Evolutionary conservation across 768 basidiomycete species (phyloP).

Genomic region (Trametes maxima): DNA sequence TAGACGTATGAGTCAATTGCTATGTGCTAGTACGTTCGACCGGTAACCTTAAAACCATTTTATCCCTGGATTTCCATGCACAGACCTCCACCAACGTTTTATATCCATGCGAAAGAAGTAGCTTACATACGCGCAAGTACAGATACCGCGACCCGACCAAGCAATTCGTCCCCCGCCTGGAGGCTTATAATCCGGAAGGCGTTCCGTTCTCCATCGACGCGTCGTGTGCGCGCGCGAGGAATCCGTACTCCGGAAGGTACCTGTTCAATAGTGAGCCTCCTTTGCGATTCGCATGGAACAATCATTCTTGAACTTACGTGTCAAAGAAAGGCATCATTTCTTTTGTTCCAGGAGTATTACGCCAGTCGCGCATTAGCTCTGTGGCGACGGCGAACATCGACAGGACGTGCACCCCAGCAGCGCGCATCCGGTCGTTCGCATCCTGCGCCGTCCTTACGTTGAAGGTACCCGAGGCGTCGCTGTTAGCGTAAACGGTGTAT

Average conservation of each 20-base stretch:
- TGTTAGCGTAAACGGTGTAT: conserved; percentile 50
- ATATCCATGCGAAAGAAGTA: neutral
- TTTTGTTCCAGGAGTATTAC: conserved; percentile 45
- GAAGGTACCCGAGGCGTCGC: conserved; percentile 49
- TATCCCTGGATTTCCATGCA: neutral
- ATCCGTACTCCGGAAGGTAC: conserved; percentile 37
- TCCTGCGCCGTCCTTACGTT: conserved; percentile 43
- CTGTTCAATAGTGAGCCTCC: conserved; percentile 16
- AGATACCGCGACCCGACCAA: no score
- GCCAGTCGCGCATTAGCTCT: conserved; percentile 57
- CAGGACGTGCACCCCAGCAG: conserved; percentile 47
- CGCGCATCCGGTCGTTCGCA: conserved; percentile 52
- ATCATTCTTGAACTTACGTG: conserved; percentile 35
- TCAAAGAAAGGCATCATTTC: conserved; percentile 49
- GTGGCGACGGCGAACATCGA: conserved; percentile 47
- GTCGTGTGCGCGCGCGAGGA: conserved; percentile 36
- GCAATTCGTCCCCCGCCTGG: no score
- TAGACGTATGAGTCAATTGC: neutral
- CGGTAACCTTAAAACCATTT: neutral
- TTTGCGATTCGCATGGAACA: no score
- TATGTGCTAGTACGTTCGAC: no score
- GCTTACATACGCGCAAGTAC: neutral
- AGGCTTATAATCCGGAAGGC: conserved; percentile 24
- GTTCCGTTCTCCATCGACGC: conserved; percentile 35
- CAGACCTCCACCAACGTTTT: neutral